Conservation (phyloP, 2,329 filamentous ascomycete genomes). For the Zymoseptoria tritici region DNA sequence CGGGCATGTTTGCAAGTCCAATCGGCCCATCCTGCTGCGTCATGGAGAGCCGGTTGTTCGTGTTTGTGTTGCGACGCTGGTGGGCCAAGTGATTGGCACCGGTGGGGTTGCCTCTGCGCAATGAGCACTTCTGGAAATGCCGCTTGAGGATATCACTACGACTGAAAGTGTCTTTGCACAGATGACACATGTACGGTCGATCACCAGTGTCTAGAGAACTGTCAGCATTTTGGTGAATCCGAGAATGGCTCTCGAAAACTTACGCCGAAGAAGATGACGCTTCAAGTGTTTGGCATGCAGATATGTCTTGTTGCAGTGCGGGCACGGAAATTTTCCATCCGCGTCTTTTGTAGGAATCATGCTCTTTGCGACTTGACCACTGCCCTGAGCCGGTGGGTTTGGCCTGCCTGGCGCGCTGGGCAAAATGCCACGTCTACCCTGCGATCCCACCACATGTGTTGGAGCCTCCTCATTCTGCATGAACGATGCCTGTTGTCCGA, state of each 20-base stretch:
- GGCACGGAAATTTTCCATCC: slow-evolving; percentile 96
- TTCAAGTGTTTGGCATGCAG: slow-evolving; percentile 96
- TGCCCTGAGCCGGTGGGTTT: slow-evolving; percentile 64
- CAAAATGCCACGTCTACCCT: slow-evolving; percentile 83
- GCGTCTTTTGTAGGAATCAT: slow-evolving; percentile 90
- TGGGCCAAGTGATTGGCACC: slow-evolving; percentile 92
- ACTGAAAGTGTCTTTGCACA: slow-evolving; percentile 96
- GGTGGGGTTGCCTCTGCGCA: slow-evolving; percentile 89
- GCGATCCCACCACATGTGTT: slow-evolving; percentile 89
- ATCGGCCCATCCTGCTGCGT: slow-evolving; percentile 30
- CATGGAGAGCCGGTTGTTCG: slow-evolving; percentile 29
- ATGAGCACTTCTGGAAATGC: slow-evolving; percentile 98
- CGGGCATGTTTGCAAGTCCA: slow-evolving; percentile 29
- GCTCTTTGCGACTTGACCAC: slow-evolving; percentile 55
- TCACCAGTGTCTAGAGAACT: slow-evolving; percentile 75
- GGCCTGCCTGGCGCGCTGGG: slow-evolving; percentile 84
- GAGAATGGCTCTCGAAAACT: slow-evolving; percentile 41
- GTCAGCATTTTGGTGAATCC: slow-evolving; percentile 28
- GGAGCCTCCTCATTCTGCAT: slow-evolving; percentile 44
- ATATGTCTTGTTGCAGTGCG: slow-evolving; percentile 97
- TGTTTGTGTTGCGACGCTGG: slow-evolving; percentile 43
- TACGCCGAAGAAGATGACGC: slow-evolving; percentile 90
- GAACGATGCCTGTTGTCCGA: slow-evolving; percentile 29
- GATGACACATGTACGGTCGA: slow-evolving; percentile 93
- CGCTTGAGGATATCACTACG: slow-evolving; percentile 97